Evolutionary conservation across 306 rosid species (phyloP).

Genomic region (Ammopiptanthus mongolicus): DNA sequence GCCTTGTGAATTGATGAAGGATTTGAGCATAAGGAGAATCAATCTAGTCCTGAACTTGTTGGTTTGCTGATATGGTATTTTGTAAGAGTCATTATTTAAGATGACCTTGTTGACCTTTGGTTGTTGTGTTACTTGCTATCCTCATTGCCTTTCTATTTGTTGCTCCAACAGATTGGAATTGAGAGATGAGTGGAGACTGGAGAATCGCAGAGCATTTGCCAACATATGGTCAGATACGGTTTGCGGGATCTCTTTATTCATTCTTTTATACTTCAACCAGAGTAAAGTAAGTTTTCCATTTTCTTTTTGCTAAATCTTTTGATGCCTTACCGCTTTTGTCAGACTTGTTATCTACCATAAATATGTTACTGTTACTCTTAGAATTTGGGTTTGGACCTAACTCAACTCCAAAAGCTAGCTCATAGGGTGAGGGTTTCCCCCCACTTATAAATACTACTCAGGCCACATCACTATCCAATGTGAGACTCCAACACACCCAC

Average conservation of each 20-base stretch:
- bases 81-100: neutral
- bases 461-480: too few relatives aligned
- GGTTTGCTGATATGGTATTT: neutral
- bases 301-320: conserved; percentile 3
- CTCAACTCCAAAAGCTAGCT: too few relatives aligned
- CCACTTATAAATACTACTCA: too few relatives aligned
- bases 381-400: too few relatives aligned
- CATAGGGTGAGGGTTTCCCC: too few relatives aligned
- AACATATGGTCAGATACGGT: conserved; percentile 92
- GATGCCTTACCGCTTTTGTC: conserved; percentile 4
- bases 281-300: conserved; percentile 62
- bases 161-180: conserved; percentile 67
- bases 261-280: conserved; percentile 87
- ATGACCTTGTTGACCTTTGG: conserved; percentile 10
- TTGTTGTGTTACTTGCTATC: conserved; percentile 13
- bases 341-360: conserved; percentile 3
- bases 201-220: conserved; percentile 91
- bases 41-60: neutral
- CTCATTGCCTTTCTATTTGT: conserved; percentile 25
- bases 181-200: conserved; percentile 89
- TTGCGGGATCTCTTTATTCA: conserved; percentile 79
- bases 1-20: conserved; percentile 8
- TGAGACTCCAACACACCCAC: too few relatives aligned
- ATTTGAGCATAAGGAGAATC: conserved; percentile 11
- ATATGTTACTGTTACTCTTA: neutral